phyloP scores from a whole-genome alignment of 768 basidiomycete species.

The Hygrophoropsis aurantiaca region DNA sequence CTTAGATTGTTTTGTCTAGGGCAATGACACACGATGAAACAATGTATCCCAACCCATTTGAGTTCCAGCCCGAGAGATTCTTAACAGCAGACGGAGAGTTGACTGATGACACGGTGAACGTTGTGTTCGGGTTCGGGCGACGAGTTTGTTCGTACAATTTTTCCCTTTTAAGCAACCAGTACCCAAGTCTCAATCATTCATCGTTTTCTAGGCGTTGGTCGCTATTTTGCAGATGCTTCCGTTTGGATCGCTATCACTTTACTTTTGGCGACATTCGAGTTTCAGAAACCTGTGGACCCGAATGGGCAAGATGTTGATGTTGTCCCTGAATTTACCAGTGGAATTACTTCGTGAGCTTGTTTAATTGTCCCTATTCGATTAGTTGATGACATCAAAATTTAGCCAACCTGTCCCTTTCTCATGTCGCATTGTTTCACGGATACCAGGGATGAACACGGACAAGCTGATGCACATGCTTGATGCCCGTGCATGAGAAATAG shows the following conservation, averaged over 20 bases:
- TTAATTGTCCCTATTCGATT: neutral
- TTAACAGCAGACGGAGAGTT: neutral
- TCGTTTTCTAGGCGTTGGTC: constrained; percentile 21
- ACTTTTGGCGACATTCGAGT: constrained; percentile 27
- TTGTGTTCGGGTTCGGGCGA: neutral
- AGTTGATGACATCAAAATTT: constrained; percentile 1
- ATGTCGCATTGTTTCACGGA: constrained; percentile 24
- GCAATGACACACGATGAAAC: neutral
- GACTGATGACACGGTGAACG: neutral
- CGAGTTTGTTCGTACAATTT: too few species aligned
- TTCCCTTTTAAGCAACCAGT: too few species aligned
- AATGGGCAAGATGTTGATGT: constrained; percentile 25
- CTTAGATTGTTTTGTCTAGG: neutral
- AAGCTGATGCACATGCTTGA: constrained; percentile 14
- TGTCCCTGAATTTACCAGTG: constrained; percentile 25
- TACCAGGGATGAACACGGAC: constrained; percentile 13
- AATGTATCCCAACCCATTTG: neutral
- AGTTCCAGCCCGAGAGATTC: neutral
- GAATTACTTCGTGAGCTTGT: constrained; percentile 25
- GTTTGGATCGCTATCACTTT: constrained; percentile 31
- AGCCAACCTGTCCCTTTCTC: constrained; percentile 29
- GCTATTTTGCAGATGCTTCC: constrained; percentile 30
- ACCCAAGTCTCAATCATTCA: too few species aligned
- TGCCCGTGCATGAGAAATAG: constrained; percentile 13
- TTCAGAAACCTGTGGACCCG: constrained; percentile 26